phyloP scores from a whole-genome alignment of 1,284 basidiomycete species.

The Irpex sp. region DNA sequence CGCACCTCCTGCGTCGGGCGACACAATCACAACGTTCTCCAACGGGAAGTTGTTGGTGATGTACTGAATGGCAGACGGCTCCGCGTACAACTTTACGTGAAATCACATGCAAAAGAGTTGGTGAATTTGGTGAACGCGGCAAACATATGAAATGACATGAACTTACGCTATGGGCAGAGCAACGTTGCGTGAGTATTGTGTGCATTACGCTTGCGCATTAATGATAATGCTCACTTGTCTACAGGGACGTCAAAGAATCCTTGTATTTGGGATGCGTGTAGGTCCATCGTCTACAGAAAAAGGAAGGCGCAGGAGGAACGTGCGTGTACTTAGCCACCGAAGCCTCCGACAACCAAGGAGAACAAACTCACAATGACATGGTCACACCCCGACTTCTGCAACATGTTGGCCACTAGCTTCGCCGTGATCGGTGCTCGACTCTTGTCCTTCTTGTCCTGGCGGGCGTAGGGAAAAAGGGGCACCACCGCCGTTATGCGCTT shows the following conservation, averaged over 20 bases:
- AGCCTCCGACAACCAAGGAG: not conserved
- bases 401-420: conserved; percentile 99
- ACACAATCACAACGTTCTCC: conserved; percentile 92
- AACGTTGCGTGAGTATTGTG: conserved; percentile 19
- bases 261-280: conserved; percentile 98
- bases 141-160: no score
- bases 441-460: conserved; percentile 99
- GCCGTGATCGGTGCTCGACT: conserved; percentile 98
- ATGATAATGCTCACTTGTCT: conserved; percentile 80
- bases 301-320: not conserved
- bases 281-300: conserved; percentile 84
- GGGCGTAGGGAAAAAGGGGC: conserved; percentile 91
- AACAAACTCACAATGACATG: conserved; percentile 87
- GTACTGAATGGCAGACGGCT: conserved; percentile 95
- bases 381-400: conserved; percentile 96
- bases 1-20: conserved; percentile 97
- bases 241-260: conserved; percentile 99
- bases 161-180: conserved; percentile 44
- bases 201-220: conserved; percentile 12
- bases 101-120: conserved; percentile 9
- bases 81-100: conserved; percentile 81
- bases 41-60: conserved; percentile 91
- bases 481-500: conserved; percentile 96
- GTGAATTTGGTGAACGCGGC: not conserved
- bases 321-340: not conserved